Percentiles rank a stretch among this genome's conserved stretches.
Evolutionary conservation across 495 filamentous ascomycete genomes (phyloP).

Genomic region (Penicillium roqueforti): DNA sequence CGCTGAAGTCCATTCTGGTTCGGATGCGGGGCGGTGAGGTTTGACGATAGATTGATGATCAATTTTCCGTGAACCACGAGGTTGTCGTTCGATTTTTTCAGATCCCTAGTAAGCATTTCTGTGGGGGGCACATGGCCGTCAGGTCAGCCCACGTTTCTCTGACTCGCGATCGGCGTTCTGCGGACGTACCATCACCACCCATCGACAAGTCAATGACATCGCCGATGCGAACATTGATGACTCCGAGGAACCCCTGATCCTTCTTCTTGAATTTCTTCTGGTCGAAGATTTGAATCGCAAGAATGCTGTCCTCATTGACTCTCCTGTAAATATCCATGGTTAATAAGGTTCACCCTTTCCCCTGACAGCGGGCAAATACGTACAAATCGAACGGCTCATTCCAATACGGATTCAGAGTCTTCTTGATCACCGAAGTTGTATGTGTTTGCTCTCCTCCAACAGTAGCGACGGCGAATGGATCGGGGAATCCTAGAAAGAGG

Average conservation of each 20-base stretch:
- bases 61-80: constrained; percentile 96
- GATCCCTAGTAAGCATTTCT: constrained; percentile 97
- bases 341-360: constrained; percentile 1
- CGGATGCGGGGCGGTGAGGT: constrained; percentile 58
- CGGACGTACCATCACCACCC: constrained; percentile 79
- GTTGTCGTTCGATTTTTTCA: constrained; percentile 98
- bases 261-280: constrained; percentile 99
- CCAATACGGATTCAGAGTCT: constrained; percentile 98
- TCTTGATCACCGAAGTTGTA: constrained; percentile 92
- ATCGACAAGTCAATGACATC: constrained; percentile 85
- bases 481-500: constrained; percentile 72
- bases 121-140: constrained; percentile 9
- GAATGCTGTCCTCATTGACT: constrained; percentile 89
- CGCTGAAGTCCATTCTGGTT: constrained; percentile 40
- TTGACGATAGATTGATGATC: constrained; percentile 92
- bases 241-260: constrained; percentile 96
- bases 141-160: constrained; percentile 10
- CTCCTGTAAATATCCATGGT: constrained; percentile 47
- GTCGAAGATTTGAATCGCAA: constrained; percentile 97
- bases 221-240: constrained; percentile 94
- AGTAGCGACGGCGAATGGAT: constrained; percentile 96
- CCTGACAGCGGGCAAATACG: constrained; percentile 27
- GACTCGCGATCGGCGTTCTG: constrained; percentile 7
- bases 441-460: constrained; percentile 95
- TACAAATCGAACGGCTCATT: constrained; percentile 99